A percentile compares a stretch with the other conserved stretches of the same genome.
phyloP scores from a whole-genome alignment of 176 grass and related monocot species.

The Thalia dealbata region DNA sequence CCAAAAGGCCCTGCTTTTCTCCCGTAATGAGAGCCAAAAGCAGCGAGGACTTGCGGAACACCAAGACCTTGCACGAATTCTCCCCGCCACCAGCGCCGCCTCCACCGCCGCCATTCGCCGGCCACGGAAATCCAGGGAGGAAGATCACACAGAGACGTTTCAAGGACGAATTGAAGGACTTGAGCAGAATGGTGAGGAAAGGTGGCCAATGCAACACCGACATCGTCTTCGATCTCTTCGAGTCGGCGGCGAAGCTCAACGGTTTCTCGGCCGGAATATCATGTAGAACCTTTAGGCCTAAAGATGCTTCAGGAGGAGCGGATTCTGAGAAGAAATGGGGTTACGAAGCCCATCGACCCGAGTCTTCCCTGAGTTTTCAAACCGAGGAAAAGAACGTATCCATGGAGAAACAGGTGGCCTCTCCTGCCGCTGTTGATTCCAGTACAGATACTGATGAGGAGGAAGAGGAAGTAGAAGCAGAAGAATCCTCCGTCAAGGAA shows the following conservation, averaged over 20 bases:
- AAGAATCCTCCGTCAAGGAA: constrained; percentile 31
- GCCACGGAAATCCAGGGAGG: constrained; percentile 37
- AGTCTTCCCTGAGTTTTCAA: constrained; percentile 30
- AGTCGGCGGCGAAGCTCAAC: constrained; percentile 27
- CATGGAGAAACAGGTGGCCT: constrained; percentile 25
- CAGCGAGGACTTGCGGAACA: constrained; percentile 39
- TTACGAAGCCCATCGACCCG: neutral
- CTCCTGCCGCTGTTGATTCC: constrained; percentile 40
- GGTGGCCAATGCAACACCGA: neutral
- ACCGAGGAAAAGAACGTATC: constrained; percentile 21
- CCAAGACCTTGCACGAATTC: constrained; percentile 34
- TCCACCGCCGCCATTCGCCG: constrained; percentile 63
- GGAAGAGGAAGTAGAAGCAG: neutral
- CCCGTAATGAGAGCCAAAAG: constrained; percentile 34
- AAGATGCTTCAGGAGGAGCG: constrained; percentile 22
- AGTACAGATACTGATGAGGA: constrained; percentile 17
- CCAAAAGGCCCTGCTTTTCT: constrained; percentile 34
- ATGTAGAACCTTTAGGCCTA: constrained; percentile 49
- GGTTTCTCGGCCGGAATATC: constrained; percentile 29
- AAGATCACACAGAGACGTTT: constrained; percentile 46
- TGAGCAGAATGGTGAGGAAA: constrained; percentile 36
- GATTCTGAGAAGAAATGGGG: neutral
- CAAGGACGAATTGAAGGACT: constrained; percentile 71
- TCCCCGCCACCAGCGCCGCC: constrained; percentile 37
- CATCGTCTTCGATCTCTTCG: constrained; percentile 4